These are phyloP conservation scores for Neurospora tetraspora DNA, from an alignment of 495 filamentous ascomycete genomes.

Conservation along the genomic window DNA sequence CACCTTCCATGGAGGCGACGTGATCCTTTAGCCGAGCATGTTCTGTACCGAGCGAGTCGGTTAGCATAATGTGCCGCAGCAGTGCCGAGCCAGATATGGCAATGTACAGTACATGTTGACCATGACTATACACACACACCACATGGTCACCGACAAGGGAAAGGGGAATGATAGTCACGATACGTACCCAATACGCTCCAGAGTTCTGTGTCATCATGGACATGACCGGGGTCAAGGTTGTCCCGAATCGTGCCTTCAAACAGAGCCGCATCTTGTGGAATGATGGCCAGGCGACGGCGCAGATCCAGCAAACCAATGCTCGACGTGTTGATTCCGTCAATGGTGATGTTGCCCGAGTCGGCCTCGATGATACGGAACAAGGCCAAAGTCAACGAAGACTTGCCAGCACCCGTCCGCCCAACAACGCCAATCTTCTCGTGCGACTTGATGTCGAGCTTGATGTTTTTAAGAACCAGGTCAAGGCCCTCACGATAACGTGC, in stretches of 20 bases:
- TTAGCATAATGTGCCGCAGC: constrained; percentile 15
- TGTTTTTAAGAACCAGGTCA: constrained; percentile 84
- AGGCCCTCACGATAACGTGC: constrained; percentile 82
- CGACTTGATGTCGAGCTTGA: constrained; percentile 83
- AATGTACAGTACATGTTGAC: neutral
- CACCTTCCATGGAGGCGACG: constrained; percentile 76
- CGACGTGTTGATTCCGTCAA: constrained; percentile 82
- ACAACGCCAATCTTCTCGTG: constrained; percentile 98
- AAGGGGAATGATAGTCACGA: constrained; percentile 15
- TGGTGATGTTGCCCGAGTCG: constrained; percentile 66
- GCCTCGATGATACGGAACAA: constrained; percentile 96
- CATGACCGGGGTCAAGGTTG: constrained; percentile 90
- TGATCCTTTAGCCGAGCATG: constrained; percentile 91
- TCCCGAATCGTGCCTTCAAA: constrained; percentile 95
- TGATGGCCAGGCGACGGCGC: constrained; percentile 86
- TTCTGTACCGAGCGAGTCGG: constrained; percentile 41
- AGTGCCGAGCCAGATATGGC: neutral
- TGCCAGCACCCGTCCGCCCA: constrained; percentile 91
- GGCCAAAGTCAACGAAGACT: constrained; percentile 87
- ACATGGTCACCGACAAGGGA: constrained; percentile 8
- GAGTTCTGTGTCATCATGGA: constrained; percentile 93
- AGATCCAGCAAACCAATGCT: constrained; percentile 85
- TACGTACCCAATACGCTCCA: constrained; percentile 89
- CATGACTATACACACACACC: constrained; percentile 9
- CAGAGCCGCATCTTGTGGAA: constrained; percentile 94